Evolutionary conservation across 1,139 yeast genomes (phyloP).

Genomic region (Nakaseomyces bracarensis): DNA sequence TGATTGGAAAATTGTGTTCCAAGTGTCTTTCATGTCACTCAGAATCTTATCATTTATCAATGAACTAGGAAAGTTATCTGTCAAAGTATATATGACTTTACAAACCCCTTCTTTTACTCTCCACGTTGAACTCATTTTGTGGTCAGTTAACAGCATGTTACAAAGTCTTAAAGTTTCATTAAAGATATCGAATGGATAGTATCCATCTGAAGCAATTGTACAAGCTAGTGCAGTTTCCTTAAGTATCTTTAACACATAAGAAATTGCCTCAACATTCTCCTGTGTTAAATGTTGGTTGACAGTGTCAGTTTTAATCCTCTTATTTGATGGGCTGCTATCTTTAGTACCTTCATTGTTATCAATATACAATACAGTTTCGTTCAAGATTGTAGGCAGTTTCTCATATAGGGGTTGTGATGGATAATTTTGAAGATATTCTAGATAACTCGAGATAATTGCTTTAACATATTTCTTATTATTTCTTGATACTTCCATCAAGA

Average conservation of each 20-base stretch:
- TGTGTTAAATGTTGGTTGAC: constrained; percentile 18
- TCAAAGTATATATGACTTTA: constrained; percentile 33
- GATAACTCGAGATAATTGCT: constrained; percentile 43
- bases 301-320: neutral
- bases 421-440: constrained; percentile 41
- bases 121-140: constrained; percentile 46
- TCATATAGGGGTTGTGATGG: constrained; percentile 24
- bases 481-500: constrained; percentile 56
- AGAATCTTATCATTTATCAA: constrained; percentile 7
- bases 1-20: constrained; percentile 27
- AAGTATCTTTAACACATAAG: constrained; percentile 32
- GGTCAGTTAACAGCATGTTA: constrained; percentile 26
- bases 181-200: constrained; percentile 18
- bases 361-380: constrained; percentile 14
- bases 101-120: constrained; percentile 43
- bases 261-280: constrained; percentile 36
- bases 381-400: constrained; percentile 13
- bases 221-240: constrained; percentile 15
- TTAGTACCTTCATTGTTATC: constrained; percentile 11
- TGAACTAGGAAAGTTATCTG: constrained; percentile 18
- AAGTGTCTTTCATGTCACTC: constrained; percentile 20
- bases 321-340: constrained; percentile 29
- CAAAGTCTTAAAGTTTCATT: constrained; percentile 16
- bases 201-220: constrained; percentile 6
- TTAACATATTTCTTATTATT: constrained; percentile 58